Evolutionary conservation across 371 early-diverging fungal species (phyloP), one percentile per base, ranked within the genome.

Genomic region (Rhizopus sp.): DNA sequence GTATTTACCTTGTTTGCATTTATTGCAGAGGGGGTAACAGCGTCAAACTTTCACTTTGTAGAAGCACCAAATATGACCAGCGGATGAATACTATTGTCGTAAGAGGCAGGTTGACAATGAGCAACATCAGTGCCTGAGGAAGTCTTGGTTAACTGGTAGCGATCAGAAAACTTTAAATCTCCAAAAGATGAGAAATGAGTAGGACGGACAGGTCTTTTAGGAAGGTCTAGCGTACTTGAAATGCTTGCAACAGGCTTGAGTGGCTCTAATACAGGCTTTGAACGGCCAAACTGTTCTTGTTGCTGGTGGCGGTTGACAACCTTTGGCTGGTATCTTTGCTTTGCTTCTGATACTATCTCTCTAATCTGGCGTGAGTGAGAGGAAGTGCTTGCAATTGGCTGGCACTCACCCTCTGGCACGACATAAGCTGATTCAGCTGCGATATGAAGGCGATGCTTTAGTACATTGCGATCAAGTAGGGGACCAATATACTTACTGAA

Each of bases 401-500:
- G 16, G 5, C 46, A 29, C 3, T 46, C 46, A 46, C 7, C 2
- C 5, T 7, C 15, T 7, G 46, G 46, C 1, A 46, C 46, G 4
- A 23, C 29, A 23, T 46, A 46, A 23, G 7, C 17, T 8, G 46
- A 29, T 8, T 46, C 46, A 23, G 46, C 30, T 9, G 46, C 46
- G 17, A 29, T 16, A 23, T 46, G 46, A 1, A 17, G 29, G 8
- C 9, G n/a, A 4, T 29, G 16, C 29, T 46, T 46, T 8, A 46
- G 6, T 1, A 29, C 8, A 5, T 29, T 29, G 7, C 46, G 1
- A 12, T 46, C 29, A 7, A 46, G 17, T 5, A 29, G 46, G 3
- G 46, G n/a, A 2, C 46, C 46, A 46, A 46, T 46, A 29, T 46
- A 46, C 12, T 46, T 46, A 29, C 23, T 46, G 7, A 5, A 46